Base-by-base conservation (phyloP, 495 filamentous ascomycete species). In the Aspergillus ostianus region DNA sequence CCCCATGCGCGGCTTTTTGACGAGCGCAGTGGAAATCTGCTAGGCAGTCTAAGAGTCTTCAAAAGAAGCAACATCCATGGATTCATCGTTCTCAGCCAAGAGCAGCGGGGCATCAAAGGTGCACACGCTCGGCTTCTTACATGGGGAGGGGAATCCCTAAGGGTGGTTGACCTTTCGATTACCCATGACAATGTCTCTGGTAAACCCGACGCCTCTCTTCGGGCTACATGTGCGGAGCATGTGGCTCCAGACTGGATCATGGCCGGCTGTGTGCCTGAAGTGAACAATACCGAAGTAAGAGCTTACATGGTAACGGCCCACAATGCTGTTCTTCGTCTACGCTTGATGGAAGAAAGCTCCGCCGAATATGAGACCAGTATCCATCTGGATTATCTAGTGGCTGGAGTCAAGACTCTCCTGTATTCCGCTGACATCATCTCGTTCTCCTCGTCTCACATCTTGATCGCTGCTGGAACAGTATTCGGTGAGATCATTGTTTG, bases 401-500 rank as follows among this genome's bases (percentile, higher is more conserved):
- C 87, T 4, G 90, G 90, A 7, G 91, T 92, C 9, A 82, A 88
- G 54, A 94, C 90, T 6, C 92, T 95, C 55, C 81, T 98, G 15
- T 98, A 94, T 67, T 90, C 92, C 12, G 93, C 92, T 0, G 84
- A 92, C 63, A 71, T 93, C 21, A 66, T 81, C 45, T 85, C 84
- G 68, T 70, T 84, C n/a, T 80, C 81, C 12, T 21, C 69, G 3
- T 81, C 79, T 46, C 73, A 76, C 46, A 69, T 97, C 36, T 78
- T 98, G 26, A 80, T 96, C 15, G 90, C 91, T 27, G 89, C 90
- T 2, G 94, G 94, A 0, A 97, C 95, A 0, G 92, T 91, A 0
- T 97, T 96, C 71, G 94, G 94, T 1, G 92, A 98, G 70, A 88
- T 97, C 27, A 77, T 97, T 13, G 82, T 97, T 3, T 98, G 93